A percentile compares a stretch with the other conserved stretches of the same genome.
Conservation (phyloP, 139 green algal genomes). For the Tetradesmus obliquus region DNA sequence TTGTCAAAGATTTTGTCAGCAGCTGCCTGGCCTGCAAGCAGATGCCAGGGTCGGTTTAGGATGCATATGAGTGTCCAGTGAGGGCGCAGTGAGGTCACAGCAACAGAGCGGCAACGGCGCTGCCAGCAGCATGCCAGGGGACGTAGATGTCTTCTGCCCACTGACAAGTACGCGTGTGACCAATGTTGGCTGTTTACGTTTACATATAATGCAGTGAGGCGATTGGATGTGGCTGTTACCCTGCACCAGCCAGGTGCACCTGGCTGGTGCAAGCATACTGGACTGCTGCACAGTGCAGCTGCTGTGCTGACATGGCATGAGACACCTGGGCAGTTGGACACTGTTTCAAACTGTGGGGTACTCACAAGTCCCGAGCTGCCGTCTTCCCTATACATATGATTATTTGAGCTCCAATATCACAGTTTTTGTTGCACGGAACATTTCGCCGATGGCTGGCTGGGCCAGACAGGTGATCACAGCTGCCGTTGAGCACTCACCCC, state of each 20-base stretch:
- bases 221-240: too few species aligned
- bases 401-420: not conserved
- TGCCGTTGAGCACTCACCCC: not conserved
- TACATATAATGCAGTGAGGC: too few species aligned
- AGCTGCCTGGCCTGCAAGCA: conserved; percentile 20
- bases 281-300: not conserved
- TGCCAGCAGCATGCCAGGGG: not conserved
- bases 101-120: not conserved
- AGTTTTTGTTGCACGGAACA: not conserved
- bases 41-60: not conserved
- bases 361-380: too few species aligned
- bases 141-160: not conserved
- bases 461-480: not conserved
- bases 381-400: not conserved
- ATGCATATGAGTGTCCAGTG: not conserved
- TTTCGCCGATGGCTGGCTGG: not conserved
- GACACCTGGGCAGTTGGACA: not conserved
- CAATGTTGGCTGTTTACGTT: too few species aligned
- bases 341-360: too few species aligned
- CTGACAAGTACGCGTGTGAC: too few species aligned
- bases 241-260: too few species aligned
- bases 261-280: not conserved
- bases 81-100: not conserved
- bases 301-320: not conserved
- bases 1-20: conserved; percentile 32